Conservation (phyloP, 305 asterid species). For the Striga hermonthica region DNA sequence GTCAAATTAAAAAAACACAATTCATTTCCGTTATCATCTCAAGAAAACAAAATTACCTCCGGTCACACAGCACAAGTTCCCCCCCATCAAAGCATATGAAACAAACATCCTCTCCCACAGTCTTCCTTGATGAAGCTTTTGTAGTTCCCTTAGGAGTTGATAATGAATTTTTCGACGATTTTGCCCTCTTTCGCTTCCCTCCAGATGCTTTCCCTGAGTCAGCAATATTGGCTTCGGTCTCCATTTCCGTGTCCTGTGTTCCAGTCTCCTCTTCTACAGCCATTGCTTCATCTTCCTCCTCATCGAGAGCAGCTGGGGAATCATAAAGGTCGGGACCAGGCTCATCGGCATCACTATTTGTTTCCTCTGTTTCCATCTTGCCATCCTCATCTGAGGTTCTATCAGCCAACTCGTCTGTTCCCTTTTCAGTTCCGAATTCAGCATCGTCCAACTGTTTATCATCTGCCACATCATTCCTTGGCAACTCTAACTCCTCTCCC, state of each 20-base stretch:
- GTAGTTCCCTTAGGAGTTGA: slow-evolving; percentile 43
- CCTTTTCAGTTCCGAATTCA: slow-evolving; percentile 37
- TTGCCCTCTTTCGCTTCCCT: slow-evolving; percentile 76
- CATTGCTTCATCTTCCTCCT: slow-evolving; percentile 59
- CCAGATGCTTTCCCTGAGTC: slow-evolving; percentile 59
- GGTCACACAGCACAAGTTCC: slow-evolving; percentile 87
- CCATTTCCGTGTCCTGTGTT: slow-evolving; percentile 67
- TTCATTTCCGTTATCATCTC: slow-evolving; percentile 16
- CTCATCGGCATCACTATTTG: slow-evolving; percentile 47
- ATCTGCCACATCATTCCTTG: slow-evolving; percentile 27
- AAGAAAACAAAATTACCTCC: slow-evolving; percentile 52
- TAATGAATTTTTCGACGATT: slow-evolving; percentile 45
- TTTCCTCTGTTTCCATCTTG: slow-evolving; percentile 46
- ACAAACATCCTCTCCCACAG: slow-evolving; percentile 83
- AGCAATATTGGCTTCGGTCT: slow-evolving; percentile 69
- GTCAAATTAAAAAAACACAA: slow-evolving; percentile 13
- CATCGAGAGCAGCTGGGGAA: slow-evolving; percentile 40
- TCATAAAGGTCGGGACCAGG: slow-evolving; percentile 48
- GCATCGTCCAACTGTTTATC: slow-evolving; percentile 34
- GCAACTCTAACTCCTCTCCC: slow-evolving; percentile 35
- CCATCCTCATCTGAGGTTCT: slow-evolving; percentile 38
- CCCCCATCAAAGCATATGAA: slow-evolving; percentile 99
- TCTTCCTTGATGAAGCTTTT: slow-evolving; percentile 54
- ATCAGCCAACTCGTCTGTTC: slow-evolving; percentile 28
- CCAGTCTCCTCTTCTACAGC: slow-evolving; percentile 63